A percentile compares a stretch with the other conserved stretches of the same genome.
Evolutionary conservation across 108 stramenopile genomes (phyloP).

Genomic region (Skeletonema potamos): DNA sequence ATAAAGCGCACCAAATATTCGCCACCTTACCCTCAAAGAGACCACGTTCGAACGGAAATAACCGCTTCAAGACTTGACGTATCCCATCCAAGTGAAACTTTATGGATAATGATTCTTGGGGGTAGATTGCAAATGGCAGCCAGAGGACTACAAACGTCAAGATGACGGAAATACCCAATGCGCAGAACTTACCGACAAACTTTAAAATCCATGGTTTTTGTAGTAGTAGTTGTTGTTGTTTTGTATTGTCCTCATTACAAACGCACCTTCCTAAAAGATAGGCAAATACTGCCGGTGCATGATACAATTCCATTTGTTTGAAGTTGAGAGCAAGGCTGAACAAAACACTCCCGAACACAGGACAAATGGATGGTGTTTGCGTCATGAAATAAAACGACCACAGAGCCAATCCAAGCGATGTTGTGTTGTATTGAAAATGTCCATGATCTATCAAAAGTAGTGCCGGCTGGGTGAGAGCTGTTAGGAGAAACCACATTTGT

Average conservation of each 20-base stretch:
- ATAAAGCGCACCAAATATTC: constrained; percentile 90
- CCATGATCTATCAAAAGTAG: constrained; percentile 93
- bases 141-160: constrained; percentile 68
- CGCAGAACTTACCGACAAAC: constrained; percentile 22
- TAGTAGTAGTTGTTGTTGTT: background rate
- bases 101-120: background rate
- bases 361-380: constrained; percentile 31
- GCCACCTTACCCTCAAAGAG: constrained; percentile 96
- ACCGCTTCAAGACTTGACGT: constrained; percentile 62
- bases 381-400: constrained; percentile 70
- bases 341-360: constrained; percentile 65
- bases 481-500: constrained; percentile 7
- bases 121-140: constrained; percentile 67
- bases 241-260: background rate
- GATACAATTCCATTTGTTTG: constrained; percentile 97
- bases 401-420: constrained; percentile 84
- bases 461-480: constrained; percentile 74
- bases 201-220: background rate
- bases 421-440: constrained; percentile 96
- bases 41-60: constrained; percentile 93
- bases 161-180: constrained; percentile 75
- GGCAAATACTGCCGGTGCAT: constrained; percentile 90
- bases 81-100: constrained; percentile 39
- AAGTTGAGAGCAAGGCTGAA: constrained; percentile 92
- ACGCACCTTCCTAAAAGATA: constrained; percentile 82